Base-by-base conservation (phyloP, 768 basidiomycete genomes). In the Boletus insuetus region DNA sequence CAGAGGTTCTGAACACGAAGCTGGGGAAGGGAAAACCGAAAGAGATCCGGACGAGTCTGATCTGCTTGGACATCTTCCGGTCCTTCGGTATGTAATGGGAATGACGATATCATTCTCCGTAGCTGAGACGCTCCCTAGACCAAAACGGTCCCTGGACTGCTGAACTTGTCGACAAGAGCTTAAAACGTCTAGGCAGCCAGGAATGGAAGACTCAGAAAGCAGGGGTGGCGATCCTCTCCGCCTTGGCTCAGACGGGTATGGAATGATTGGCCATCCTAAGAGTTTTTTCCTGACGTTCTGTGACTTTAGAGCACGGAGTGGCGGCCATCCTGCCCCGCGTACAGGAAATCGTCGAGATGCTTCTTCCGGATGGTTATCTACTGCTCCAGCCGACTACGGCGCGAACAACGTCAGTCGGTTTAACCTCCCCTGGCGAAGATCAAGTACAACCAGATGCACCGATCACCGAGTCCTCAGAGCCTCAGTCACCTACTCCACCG, bases 31-130 rank as follows among this genome's bases (percentile, higher is more conserved):
- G 58, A 0, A 40, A 53, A 24, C 10, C 56, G 6, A 56, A 53
- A 16, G 66, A 63, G 34, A 55, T 55, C 6, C 58, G 58, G 20
- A 68, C 65, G 13, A 63, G 63, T 38, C 39, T 67, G n/a, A 58
- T 67, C 12, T 63, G 54, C 16, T 55, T 67, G 55, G 61, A 66
- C 7, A 68, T 65, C 20, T 58, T 62, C 37, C 50, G 58, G 16
- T 55, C 55, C 20, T 65, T 60, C 34, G 49, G 66, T 68, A 26
- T 8, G 61, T 38, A 6, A 26, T n/a, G 3, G 29, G 5, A 38
- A n/a, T 40, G 22, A 19, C 3, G 1, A 32, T 16, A 7, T 11
- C 4, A 1, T 29, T 26, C 26, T 20, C 22, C n/a, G 5, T 26
- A 4, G 20, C 29, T 60, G 6, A 67, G 0, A 12, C n/a, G 5